Conservation (phyloP, 345 rosid genomes). For the Raphanus raphanistrum region DNA sequence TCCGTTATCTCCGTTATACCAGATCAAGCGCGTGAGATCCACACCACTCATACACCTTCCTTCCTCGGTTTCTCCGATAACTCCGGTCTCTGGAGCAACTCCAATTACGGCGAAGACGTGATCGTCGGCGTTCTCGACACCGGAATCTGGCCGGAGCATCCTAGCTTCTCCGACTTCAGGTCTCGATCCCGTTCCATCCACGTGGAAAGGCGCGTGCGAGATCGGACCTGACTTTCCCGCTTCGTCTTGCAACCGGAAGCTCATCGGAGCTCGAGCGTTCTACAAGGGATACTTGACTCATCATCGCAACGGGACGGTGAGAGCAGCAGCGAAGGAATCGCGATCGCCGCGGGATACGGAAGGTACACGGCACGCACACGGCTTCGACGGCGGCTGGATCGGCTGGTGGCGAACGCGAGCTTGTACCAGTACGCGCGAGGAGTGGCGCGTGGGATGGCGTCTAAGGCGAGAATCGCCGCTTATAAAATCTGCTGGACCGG, state of each 20-base stretch:
- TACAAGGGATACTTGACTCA: conserved; percentile 56
- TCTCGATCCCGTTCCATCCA: conserved; percentile 51
- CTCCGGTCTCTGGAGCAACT: conserved; percentile 68
- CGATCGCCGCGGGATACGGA: conserved; percentile 78
- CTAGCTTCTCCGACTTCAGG: conserved; percentile 59
- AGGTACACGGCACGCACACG: conserved; percentile 90
- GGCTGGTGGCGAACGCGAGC: conserved; percentile 60
- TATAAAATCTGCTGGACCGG: conserved; percentile 83
- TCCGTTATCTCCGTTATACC: conserved; percentile 67
- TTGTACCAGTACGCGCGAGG: conserved; percentile 62
- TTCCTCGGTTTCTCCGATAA: conserved; percentile 69
- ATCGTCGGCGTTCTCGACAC: conserved; percentile 84
- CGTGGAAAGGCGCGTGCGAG: conserved; percentile 77
- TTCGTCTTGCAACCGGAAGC: conserved; percentile 63
- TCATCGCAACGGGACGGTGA: conserved; percentile 36
- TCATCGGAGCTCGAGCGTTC: conserved; percentile 81
- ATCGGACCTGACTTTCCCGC: conserved; percentile 60
- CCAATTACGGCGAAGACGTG: conserved; percentile 64
- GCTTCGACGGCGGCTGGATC: conserved; percentile 90
- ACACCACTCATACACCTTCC: conserved; percentile 76
- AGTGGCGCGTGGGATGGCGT: conserved; percentile 88
- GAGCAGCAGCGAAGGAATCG: conserved; percentile 50
- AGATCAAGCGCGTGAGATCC: conserved; percentile 67
- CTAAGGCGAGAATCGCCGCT: conserved; percentile 74
- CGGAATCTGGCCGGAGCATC: conserved; percentile 82